These are phyloP conservation scores for Ogataea paraovalis DNA, from an alignment of 805 yeast species.

Conservation along the genomic window DNA sequence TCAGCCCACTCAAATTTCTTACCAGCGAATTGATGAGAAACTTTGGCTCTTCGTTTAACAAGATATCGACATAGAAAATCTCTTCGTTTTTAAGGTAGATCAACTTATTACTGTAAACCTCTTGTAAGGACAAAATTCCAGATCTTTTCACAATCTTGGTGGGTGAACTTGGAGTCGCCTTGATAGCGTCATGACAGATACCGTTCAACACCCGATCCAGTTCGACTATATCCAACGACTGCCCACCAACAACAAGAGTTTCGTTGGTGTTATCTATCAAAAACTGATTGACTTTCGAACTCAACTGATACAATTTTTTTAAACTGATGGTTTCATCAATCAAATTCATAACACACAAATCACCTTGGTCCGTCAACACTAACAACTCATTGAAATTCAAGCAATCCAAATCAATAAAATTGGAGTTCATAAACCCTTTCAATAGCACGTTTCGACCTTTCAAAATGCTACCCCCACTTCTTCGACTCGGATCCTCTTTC, in stretches of 20 bases:
- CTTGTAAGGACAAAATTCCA: slow-evolving; percentile 32
- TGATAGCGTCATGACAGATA: slow-evolving; percentile 9
- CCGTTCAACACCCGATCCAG: slow-evolving; percentile 15
- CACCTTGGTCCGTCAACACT: slow-evolving; percentile 32
- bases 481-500: slow-evolving; percentile 33
- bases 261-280: slow-evolving; percentile 18
- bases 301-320: slow-evolving; percentile 18
- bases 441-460: slow-evolving; percentile 59
- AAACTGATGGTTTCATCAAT: slow-evolving; percentile 21
- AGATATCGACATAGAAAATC: slow-evolving; percentile 27
- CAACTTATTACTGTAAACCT: slow-evolving; percentile 22
- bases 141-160: slow-evolving; percentile 26
- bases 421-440: slow-evolving; percentile 44
- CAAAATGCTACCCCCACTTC: slow-evolving; percentile 24
- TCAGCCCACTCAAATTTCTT: slow-evolving; percentile 37
- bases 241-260: slow-evolving; percentile 17
- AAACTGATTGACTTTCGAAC: slow-evolving; percentile 19
- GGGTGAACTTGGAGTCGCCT: slow-evolving; percentile 26
- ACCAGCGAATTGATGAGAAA: slow-evolving; percentile 35
- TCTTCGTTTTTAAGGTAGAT: slow-evolving; percentile 37
- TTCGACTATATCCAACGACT: slow-evolving; percentile 9
- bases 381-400: slow-evolving; percentile 36
- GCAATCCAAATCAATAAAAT: slow-evolving; percentile 40
- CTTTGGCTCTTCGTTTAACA: slow-evolving; percentile 8
- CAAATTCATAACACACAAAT: slow-evolving; percentile 31